Base-by-base conservation (phyloP, 371 early-diverging fungal genomes). In the Rhizomucor pusillus region DNA sequence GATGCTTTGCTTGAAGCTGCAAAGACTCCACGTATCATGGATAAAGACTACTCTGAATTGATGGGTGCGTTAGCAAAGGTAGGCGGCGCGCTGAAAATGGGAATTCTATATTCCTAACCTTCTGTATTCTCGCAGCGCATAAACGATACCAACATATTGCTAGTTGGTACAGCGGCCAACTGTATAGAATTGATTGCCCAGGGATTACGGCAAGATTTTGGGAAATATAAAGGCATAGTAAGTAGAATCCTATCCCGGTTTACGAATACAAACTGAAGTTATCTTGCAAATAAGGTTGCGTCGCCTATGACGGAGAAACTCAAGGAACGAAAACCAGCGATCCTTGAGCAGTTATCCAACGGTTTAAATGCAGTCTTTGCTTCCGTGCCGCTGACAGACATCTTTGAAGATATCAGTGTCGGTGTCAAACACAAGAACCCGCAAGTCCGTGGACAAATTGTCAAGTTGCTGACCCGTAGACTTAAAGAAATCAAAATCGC, bases 301-400 rank as follows among this genome's bases (percentile, higher is more conserved):
- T 71, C 73, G 3, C 89, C 91, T 5, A 71, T 96, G 49, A 69
- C 95, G 35, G 98, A 97, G 65, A 90, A 89, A 59, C 75, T 93
- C 11, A 98, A 98, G 61, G 99, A 98, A 65, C 91, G 93, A 59
- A 98, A 97, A 60, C 80, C 83, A 39, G 84, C 81, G 0, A 91
- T 95, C 14, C 60, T 95, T 1, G 94, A 94, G 35, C 90, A 95
- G 2, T 63, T 97, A 2, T 62, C 87, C 1, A 73, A 73, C 13
- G 88, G 92, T 1, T 63, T 93, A n/a, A 94, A 94, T 63, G 92
- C 93, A 4, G 87, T 92, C 1, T 91, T 88, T 66, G 75, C 71
- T 11, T 79, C 88, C 0, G 86, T 88, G 47, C 71, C 81, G 7
- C 66, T 84, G 29, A 59, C 70, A 3, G 90, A 85, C 54, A 69